Percentiles rank a stretch among this genome's conserved stretches.
Evolutionary conservation across 257 asterid species (phyloP).

Genomic region (Solanum ossicruentum): DNA sequence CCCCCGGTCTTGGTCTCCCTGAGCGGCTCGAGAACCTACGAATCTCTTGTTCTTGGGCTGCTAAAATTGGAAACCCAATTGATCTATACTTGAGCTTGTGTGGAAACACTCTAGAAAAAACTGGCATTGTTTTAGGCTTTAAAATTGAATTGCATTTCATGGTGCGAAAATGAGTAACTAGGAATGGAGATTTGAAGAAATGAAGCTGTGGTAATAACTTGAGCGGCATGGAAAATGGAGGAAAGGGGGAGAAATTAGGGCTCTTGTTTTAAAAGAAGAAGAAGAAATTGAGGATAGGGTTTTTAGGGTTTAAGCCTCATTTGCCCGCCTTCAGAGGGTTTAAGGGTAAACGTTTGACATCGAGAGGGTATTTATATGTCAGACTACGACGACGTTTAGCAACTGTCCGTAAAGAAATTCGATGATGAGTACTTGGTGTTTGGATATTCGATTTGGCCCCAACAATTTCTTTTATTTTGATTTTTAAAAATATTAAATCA

Average conservation of each 20-base stretch:
- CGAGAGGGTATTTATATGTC: neutral
- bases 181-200: slow-evolving; percentile 8
- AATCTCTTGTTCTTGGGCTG: neutral
- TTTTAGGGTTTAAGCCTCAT: slow-evolving; percentile 46
- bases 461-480: neutral
- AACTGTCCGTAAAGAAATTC: neutral
- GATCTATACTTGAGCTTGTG: slow-evolving; percentile 36
- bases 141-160: slow-evolving; percentile 11
- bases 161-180: slow-evolving; percentile 5
- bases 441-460: neutral
- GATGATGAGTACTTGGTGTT: neutral
- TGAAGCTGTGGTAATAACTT: slow-evolving; percentile 37
- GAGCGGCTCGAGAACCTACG: slow-evolving; percentile 27
- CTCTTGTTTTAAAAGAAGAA: neutral
- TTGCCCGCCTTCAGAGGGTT: neutral
- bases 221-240: slow-evolving; percentile 28
- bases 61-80: slow-evolving; percentile 17
- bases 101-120: slow-evolving; percentile 47
- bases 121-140: slow-evolving; percentile 24
- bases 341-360: neutral
- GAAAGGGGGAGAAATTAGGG: slow-evolving; percentile 6
- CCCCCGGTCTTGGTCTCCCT: slow-evolving; percentile 21
- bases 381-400: neutral
- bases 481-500: no score
- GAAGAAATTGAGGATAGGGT: neutral